phyloP scores from a whole-genome alignment of 1,284 basidiomycete genomes.

The Tilletia indica region DNA sequence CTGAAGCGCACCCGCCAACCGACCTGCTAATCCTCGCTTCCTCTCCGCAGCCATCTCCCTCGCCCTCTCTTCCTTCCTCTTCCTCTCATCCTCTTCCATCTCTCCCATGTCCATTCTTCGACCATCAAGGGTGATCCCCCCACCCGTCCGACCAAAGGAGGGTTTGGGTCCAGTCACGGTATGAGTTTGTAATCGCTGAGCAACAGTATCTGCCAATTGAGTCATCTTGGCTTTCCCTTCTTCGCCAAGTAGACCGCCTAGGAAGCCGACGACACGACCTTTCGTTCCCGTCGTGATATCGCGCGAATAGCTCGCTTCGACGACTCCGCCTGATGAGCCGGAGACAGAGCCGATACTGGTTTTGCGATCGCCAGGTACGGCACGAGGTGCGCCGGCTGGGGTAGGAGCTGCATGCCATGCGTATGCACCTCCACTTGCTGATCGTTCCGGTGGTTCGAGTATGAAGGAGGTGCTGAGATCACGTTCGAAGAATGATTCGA shows the following conservation, averaged over 20 bases:
- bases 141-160: slow-evolving; percentile 35
- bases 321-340: slow-evolving; percentile 27
- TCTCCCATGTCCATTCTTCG: slow-evolving; percentile 14
- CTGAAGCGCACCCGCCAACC: slow-evolving; percentile 11
- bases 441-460: slow-evolving; percentile 46
- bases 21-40: not conserved
- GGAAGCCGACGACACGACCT: slow-evolving; percentile 50
- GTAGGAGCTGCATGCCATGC: slow-evolving; percentile 51
- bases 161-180: slow-evolving; percentile 51
- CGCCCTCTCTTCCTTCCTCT: slow-evolving; percentile 13
- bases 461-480: slow-evolving; percentile 49
- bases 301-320: slow-evolving; percentile 47
- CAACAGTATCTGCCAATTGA: slow-evolving; percentile 51
- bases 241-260: slow-evolving; percentile 52
- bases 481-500: slow-evolving; percentile 51
- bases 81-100: slow-evolving; percentile 14
- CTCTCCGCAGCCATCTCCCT: slow-evolving; percentile 3
- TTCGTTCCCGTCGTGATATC: slow-evolving; percentile 50
- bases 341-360: slow-evolving; percentile 18
- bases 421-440: slow-evolving; percentile 46
- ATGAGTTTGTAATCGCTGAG: slow-evolving; percentile 48
- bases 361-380: slow-evolving; percentile 30
- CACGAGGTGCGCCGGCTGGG: slow-evolving; percentile 34
- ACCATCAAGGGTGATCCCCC: slow-evolving; percentile 7
- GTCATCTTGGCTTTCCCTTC: slow-evolving; percentile 53